These are phyloP conservation scores for Spinacia oleracea DNA, from an alignment of 179 eudicot genomes.

Conservation along the genomic window DNA sequence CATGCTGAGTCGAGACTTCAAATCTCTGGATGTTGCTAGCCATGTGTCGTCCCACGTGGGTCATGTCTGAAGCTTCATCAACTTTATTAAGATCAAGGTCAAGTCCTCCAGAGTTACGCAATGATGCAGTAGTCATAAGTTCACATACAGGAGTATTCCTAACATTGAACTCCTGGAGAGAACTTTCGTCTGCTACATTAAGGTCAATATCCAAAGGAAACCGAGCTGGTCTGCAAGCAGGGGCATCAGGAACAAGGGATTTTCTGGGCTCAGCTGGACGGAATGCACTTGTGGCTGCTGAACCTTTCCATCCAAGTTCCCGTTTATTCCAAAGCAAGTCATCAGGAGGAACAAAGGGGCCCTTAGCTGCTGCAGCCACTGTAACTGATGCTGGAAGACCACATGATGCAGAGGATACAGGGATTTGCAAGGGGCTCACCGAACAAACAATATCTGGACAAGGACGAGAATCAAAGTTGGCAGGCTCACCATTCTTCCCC, in stretches of 20 bases:
- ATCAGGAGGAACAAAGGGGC: slow-evolving; percentile 38
- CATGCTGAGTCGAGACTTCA: slow-evolving; percentile 23
- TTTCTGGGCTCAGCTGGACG: slow-evolving; percentile 70
- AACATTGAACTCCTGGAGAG: slow-evolving; percentile 18
- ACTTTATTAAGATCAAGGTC: slow-evolving; percentile 46
- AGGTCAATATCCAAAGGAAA: slow-evolving; percentile 55
- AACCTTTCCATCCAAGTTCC: slow-evolving; percentile 51
- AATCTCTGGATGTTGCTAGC: slow-evolving; percentile 25
- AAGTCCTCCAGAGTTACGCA: slow-evolving; percentile 35
- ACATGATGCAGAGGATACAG: slow-evolving; percentile 37
- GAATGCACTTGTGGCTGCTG: slow-evolving; percentile 67
- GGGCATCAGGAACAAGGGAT: slow-evolving; percentile 32
- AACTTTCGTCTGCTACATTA: slow-evolving; percentile 71
- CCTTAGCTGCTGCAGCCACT: slow-evolving; percentile 45
- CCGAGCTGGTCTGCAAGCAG: slow-evolving; percentile 38
- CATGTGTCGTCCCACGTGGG: slow-evolving; percentile 22
- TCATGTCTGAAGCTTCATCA: slow-evolving; percentile 42
- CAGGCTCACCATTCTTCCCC: slow-evolving; percentile 45
- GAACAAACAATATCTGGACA: slow-evolving; percentile 24
- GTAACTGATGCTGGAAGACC: slow-evolving; percentile 43
- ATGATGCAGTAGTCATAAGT: slow-evolving; percentile 21
- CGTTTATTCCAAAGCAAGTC: slow-evolving; percentile 36
- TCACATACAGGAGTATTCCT: slow-evolving; percentile 14
- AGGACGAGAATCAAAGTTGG: slow-evolving; percentile 17
- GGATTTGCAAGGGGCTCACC: slow-evolving; percentile 38